Evolutionary conservation across 1,284 basidiomycete species (phyloP).

Genomic region (Fomitopsis schrenkii): DNA sequence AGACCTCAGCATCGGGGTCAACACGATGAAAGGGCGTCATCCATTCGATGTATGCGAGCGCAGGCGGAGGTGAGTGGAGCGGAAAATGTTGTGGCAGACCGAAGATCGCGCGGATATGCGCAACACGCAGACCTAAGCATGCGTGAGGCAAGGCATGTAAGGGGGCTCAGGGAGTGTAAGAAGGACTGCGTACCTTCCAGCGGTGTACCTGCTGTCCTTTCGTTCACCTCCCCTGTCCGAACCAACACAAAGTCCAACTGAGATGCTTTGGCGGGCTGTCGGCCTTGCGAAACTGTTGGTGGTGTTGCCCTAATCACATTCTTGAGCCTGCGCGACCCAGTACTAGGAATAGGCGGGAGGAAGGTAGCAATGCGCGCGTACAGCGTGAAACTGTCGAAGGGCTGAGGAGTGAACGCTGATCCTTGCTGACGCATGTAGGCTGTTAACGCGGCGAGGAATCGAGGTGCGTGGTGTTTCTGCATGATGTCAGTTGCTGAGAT

Average conservation of each 20-base stretch:
- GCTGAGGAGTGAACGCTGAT: not conserved
- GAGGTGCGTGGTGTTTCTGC: slow-evolving; percentile 4
- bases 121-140: slow-evolving; percentile 17
- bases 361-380: not conserved
- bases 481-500: slow-evolving; percentile 5
- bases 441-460: slow-evolving; percentile 7
- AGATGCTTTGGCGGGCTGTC: slow-evolving; percentile 9
- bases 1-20: slow-evolving; percentile 1
- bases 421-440: slow-evolving; percentile 1
- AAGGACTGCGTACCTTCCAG: not conserved
- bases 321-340: not conserved
- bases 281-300: slow-evolving; percentile 1
- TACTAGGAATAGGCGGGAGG: not conserved
- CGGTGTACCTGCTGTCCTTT: slow-evolving; percentile 3
- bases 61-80: not conserved
- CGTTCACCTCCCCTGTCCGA: slow-evolving; percentile 20
- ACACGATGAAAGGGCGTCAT: slow-evolving; percentile 15
- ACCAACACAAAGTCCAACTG: slow-evolving; percentile 23
- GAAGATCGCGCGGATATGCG: slow-evolving; percentile 22
- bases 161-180: not conserved
- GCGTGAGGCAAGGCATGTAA: not conserved
- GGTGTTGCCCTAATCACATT: not conserved
- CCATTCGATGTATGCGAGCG: slow-evolving; percentile 27
- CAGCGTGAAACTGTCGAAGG: not conserved
- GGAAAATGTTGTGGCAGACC: slow-evolving; percentile 10